Evolutionary conservation across 164 flowering plant genomes (phyloP), one percentile per base, ranked within the genome.

Genomic region (Pachysandra terminalis): DNA sequence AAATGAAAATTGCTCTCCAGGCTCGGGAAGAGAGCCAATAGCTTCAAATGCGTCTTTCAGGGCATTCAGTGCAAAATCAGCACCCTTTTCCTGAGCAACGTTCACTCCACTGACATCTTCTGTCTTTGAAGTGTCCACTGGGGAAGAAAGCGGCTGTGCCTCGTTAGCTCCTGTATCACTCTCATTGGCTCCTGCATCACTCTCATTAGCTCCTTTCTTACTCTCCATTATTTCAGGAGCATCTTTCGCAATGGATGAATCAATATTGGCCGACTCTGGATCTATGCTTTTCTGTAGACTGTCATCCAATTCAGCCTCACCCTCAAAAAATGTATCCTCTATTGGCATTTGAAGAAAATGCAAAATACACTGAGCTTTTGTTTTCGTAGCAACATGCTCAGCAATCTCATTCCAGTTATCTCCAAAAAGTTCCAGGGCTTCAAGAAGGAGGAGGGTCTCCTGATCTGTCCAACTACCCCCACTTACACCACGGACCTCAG

Each of bases 341-440:
- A 96, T 91, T 48, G 99, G 97, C 99, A 96, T 96, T 81, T 93
- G 91, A 79, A 96, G 80, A 78, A 96, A 96, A 67, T 91, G 99
- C 81, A 96, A 77, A 66, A 96, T 93, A 68, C 99, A 96, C 68
- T 96, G 98, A 60, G 94, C 87, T 81, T 87, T 93, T 49, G 98
- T 89, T 80, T 96, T 96, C 7, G 99, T 96, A 53, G 97, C 98
- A 57, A 96, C 99, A 81, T 96, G 99, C 84, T 96, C 99, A 58
- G 99, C 96, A 76, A 96, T 96, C 77, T 96, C 98, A 82, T 81
- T 91, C 99, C 99, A 96, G 76, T 96, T 93, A 70, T 88, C 95
- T 67, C 86, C 88, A 73, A 72, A 96, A 68, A 96, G 89, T 66
- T 96, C 98, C 68, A 96, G 71, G 59, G 98, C 98, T 82, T 96